Percentiles rank a stretch among this genome's conserved stretches.
phyloP scores from a whole-genome alignment of 768 basidiomycete genomes.

The Peribolospora baueri region DNA sequence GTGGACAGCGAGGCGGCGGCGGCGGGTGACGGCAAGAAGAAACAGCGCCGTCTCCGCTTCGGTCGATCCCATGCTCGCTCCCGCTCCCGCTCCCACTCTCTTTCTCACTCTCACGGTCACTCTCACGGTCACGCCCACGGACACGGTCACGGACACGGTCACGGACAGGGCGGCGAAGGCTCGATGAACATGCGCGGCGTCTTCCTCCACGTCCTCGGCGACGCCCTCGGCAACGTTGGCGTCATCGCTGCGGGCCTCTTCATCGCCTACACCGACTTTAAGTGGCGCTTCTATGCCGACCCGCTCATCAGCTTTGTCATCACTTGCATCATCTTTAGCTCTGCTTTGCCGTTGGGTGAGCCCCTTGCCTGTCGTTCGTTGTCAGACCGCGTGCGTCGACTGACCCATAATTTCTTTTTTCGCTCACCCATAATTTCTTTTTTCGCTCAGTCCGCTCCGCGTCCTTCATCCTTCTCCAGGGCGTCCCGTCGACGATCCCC shows the following conservation, averaged over 20 bases:
- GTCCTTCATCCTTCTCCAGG: conserved; percentile 83
- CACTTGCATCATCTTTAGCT: conserved; percentile 87
- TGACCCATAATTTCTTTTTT: conserved; percentile 6
- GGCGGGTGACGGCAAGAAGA: conserved; percentile 8
- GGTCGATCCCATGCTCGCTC: background rate
- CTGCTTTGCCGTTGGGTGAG: conserved; percentile 51
- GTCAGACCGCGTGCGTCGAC: conserved; percentile 26
- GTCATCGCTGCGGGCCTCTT: conserved; percentile 85
- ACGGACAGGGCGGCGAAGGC: conserved; percentile 22
- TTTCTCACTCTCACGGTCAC: conserved; percentile 18
- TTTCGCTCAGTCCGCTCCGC: conserved; percentile 36
- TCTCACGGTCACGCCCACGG: conserved; percentile 21
- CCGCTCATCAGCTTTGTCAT: conserved; percentile 82
- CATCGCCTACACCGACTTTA: conserved; percentile 71
- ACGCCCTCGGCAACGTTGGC: conserved; percentile 92
- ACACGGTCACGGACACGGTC: too few relatives aligned
- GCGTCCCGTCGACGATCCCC: conserved; percentile 68
- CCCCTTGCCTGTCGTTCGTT: background rate
- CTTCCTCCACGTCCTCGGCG: conserved; percentile 78
- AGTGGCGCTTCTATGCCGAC: conserved; percentile 74
- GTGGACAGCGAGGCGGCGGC: background rate
- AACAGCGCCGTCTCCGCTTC: background rate
- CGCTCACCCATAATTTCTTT: conserved; percentile 5
- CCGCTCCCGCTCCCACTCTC: too few relatives aligned
- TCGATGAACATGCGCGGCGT: conserved; percentile 99